Base-by-base conservation (phyloP, 192 early-diverging fungal genomes). In the Umbelopsis ramanniana region DNA sequence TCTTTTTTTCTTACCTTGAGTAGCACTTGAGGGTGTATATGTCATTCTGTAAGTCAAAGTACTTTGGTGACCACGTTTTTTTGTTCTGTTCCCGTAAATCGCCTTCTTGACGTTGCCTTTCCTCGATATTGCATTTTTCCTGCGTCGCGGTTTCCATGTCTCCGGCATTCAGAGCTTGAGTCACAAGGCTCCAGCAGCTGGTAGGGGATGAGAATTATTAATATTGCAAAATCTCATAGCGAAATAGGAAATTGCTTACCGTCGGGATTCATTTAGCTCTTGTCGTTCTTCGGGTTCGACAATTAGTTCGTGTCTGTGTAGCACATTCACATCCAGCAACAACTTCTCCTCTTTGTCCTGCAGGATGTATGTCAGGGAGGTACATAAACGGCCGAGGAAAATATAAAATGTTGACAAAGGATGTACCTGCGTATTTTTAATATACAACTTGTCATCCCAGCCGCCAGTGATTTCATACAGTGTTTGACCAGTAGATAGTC, bases 381-480 rank as follows among this genome's bases (percentile, higher is more conserved):
- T 26, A 37, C 9, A 12, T 43, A 43, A 43, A 37, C 9, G 35
- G 4, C 67, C n/a, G n/a, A 53, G 53, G 8, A 53, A 70, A 57
- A n/a, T 9, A 63, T 52, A 23, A 46, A 14, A 14, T 6, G 70
- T 33, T 17, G n/a, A 4, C 73, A 38, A 17, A 35, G n/a, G 15
- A 79, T 37, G 40, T 66, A 26, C 48, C 24, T 33, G 33, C 15
- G 19, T 45, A 45, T 47, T 55, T 17, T 38, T 19, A 10, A 24
- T 82, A 37, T 86, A 85, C 37, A 95, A 88, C 33, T 84, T 80
- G 21, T 90, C 89, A 21, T 92, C 88, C 97, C 97, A 98, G 72
- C 92, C 91, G 33, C 97, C 97, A n/a, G 82, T 82, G 63, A 97
- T 88, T n/a, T 91, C 92, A 71, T 90, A 93, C 43, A 97, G 80